phyloP scores from a whole-genome alignment of 179 eudicot genomes.

The Heliamphora pulchella region DNA sequence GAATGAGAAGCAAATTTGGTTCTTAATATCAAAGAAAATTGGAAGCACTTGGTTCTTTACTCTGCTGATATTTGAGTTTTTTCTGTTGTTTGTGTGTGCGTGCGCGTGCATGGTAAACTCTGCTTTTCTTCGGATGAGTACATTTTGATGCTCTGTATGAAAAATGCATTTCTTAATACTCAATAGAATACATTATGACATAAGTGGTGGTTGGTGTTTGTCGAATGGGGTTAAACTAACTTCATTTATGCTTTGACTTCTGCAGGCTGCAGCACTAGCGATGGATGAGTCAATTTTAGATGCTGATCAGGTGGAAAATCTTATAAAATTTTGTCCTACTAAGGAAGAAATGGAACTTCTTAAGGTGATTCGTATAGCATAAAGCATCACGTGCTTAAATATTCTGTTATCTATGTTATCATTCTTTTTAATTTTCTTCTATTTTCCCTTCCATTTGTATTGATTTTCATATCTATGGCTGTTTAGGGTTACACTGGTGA shows the following conservation, averaged over 20 bases:
- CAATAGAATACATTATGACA: not conserved
- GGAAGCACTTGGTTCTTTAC: not conserved
- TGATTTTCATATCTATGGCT: slow-evolving; percentile 8
- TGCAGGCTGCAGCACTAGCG: slow-evolving; percentile 65
- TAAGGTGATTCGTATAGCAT: slow-evolving; percentile 37
- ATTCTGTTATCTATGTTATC: not conserved
- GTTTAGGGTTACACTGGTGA: slow-evolving; percentile 81
- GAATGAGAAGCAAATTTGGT: not conserved
- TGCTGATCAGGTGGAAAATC: slow-evolving; percentile 80
- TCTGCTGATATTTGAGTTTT: not conserved
- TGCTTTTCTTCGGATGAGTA: not conserved
- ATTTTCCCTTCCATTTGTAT: not conserved
- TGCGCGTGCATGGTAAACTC: not conserved
- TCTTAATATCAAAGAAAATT: too few species aligned
- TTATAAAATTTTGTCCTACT: slow-evolving; percentile 82
- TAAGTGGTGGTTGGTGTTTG: not conserved
- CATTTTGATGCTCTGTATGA: not conserved
- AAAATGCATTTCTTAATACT: not conserved
- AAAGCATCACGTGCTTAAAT: not conserved
- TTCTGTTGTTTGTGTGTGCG: not conserved
- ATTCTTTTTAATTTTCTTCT: not conserved
- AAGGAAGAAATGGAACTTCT: slow-evolving; percentile 86
- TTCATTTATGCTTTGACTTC: not conserved
- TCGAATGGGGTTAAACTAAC: too few species aligned
- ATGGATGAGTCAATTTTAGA: slow-evolving; percentile 84